Evolutionary conservation across 345 rosid genomes (phyloP).

Genomic region (Fremontodendron californicum): DNA sequence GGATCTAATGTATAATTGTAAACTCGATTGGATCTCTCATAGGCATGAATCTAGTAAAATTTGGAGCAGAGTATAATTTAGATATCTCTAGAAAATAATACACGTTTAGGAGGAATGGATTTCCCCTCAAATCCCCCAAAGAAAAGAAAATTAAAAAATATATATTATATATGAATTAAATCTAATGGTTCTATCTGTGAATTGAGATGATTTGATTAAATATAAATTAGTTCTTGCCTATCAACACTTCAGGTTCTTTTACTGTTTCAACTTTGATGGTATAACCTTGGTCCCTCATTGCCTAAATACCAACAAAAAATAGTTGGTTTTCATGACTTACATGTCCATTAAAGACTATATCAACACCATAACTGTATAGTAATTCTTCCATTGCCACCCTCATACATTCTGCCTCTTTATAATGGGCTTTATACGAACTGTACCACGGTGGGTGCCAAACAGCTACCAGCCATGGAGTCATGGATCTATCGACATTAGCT

Average conservation of each 20-base stretch:
- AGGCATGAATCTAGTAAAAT: constrained; percentile 68
- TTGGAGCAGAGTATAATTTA: not conserved
- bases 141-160: not conserved
- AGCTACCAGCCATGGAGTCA: constrained; percentile 89
- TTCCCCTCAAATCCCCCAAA: not conserved
- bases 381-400: constrained; percentile 73
- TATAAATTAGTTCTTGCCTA: not conserved
- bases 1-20: constrained; percentile 78
- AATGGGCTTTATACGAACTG: constrained; percentile 65
- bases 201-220: not conserved
- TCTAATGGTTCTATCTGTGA: not conserved
- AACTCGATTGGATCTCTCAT: constrained; percentile 89
- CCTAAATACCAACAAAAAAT: not conserved
- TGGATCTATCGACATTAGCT: constrained; percentile 47
- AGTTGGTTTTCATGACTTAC: constrained; percentile 34
- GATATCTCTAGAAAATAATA: not conserved
- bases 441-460: constrained; percentile 94
- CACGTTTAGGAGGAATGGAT: not conserved
- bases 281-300: not conserved
- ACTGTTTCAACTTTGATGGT: not conserved
- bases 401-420: constrained; percentile 91
- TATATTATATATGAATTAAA: not conserved
- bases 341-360: constrained; percentile 77
- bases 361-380: constrained; percentile 58
- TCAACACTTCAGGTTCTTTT: not conserved